Base-by-base conservation (phyloP, 1,284 basidiomycete genomes). In the Fomitopsis schrenkii region DNA sequence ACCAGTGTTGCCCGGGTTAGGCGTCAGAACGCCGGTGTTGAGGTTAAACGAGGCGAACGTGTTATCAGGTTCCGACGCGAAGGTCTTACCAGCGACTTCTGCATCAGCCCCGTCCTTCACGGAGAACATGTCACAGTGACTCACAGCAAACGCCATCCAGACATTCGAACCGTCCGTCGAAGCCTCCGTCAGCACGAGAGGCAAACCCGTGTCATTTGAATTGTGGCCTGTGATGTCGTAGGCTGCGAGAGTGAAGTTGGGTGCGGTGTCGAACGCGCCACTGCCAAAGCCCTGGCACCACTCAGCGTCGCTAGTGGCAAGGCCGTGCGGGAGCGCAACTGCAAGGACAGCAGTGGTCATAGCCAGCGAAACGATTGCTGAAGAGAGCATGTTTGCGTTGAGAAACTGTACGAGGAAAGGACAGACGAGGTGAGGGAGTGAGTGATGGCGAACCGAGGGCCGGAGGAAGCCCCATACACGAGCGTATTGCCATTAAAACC, bases 201-300 rank as follows among this genome's bases (percentile, higher is more conserved):
- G 64, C 14, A 36, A 57, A 17, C 66, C 66, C 10, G 58, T 61
- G 15, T 40, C n/a, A 59, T 62, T 62, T 1, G 61, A 42, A 40
- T 64, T 60, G 14, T 58, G 19, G 26, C 42, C 28, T 7, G 63
- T 59, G 33, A 35, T 59, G 41, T 66, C 62, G 52, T 53, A 57
- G 7, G 64, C 66, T 14, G 63, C 59, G 53, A 68, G 41, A 22
- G 55, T 58, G 64, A 67, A 61, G 64, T 63, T 63, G 42, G 55
- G 26, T 17, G 60, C 52, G 41, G 55, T 61, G 41, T 63, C 60
- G 22, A 67, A 65, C 1, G 57, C 62, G 36, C 62, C 60, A 14
- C 46, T 35, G 22, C 63, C 65, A 19, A 66, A 57, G 33, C 65
- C 63, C 15, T 57, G 56, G 58, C 65, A 66, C 55, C 54, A 63